Evolutionary conservation across 768 basidiomycete genomes (phyloP), one percentile per base, ranked within the genome.

Genomic region (Steccherinum ochraceum): DNA sequence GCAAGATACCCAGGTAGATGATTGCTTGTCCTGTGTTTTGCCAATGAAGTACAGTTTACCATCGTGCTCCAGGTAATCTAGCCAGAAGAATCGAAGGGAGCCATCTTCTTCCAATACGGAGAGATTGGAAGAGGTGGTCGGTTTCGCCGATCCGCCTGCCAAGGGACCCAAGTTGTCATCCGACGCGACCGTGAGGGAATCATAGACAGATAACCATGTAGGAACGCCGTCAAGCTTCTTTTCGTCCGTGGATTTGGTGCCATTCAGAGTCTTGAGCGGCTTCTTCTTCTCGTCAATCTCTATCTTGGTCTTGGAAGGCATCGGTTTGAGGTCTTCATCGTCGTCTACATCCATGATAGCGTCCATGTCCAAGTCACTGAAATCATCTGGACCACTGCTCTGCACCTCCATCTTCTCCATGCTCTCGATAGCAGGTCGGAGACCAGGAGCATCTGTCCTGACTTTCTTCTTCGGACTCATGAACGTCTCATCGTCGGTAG

Each of bases 1-100:
- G 55, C 89, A 91, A 5, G 91, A 94, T 3, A 90, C 70, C 81
- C 86, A 94, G 5, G 73, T 62, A 13, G 74, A 74, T 2, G 80
- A 77, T 3, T 72, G 68, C 67, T 85, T 86, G 68, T 94, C 92
- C 58, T 86, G 81, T 40, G 93, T 78, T 69, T 98, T 98, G 5
- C 96, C 96, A 41, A 90, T 80, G 56, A 99, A 86, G 63, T 91
- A 86, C 3, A 99, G 72, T 52, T 79, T 81, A 13, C 93, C 95
- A 13, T 87, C 80, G 45, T 80, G 77, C 63, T 98, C 93, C 26
- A 94, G 80, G 61, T 92, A 92, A 63, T 99, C 96, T 19, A 97
- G 73, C 96, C 96, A 99, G 73, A 86, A 99, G 74, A 99, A 93
- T 23, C 79, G 79, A 12, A 98, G 70, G 2, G 83, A 87, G 1